phyloP scores from a whole-genome alignment of 441 rosid species.

The Brassica hybrid region DNA sequence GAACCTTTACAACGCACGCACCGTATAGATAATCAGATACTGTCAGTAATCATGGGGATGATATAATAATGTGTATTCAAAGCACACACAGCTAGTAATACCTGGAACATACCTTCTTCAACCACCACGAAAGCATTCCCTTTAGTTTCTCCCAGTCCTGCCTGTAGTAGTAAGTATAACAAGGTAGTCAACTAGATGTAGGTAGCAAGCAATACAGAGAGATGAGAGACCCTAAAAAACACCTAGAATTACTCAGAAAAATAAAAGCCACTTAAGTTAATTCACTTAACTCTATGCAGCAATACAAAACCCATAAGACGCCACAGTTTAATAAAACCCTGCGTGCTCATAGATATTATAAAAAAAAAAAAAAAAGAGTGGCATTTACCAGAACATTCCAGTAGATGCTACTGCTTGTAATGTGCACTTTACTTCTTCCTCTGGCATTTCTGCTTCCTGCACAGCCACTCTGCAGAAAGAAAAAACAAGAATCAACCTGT shows the following conservation, averaged over 20 bases:
- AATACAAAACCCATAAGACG: neutral
- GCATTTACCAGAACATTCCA: conserved; percentile 68
- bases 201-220: conserved; percentile 4
- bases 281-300: conserved; percentile 2
- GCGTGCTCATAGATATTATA: neutral
- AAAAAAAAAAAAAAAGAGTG: neutral
- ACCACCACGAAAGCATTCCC: conserved; percentile 69
- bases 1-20: conserved; percentile 58
- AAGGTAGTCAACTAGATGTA: neutral
- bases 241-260: conserved; percentile 1
- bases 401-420: conserved; percentile 78
- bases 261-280: neutral
- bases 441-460: conserved; percentile 42
- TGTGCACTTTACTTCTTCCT: conserved; percentile 54
- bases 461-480: neutral
- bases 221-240: conserved; percentile 7
- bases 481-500: neutral
- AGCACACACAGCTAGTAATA: conserved; percentile 48
- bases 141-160: conserved; percentile 85
- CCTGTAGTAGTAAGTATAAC: conserved; percentile 51
- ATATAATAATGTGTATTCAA: conserved; percentile 21
- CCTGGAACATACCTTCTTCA: conserved; percentile 98
- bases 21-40: conserved; percentile 24
- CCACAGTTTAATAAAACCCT: neutral
- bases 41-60: conserved; percentile 16